Base-by-base conservation (phyloP, 2,329 filamentous ascomycete genomes). In the Sporothrix phasma region DNA sequence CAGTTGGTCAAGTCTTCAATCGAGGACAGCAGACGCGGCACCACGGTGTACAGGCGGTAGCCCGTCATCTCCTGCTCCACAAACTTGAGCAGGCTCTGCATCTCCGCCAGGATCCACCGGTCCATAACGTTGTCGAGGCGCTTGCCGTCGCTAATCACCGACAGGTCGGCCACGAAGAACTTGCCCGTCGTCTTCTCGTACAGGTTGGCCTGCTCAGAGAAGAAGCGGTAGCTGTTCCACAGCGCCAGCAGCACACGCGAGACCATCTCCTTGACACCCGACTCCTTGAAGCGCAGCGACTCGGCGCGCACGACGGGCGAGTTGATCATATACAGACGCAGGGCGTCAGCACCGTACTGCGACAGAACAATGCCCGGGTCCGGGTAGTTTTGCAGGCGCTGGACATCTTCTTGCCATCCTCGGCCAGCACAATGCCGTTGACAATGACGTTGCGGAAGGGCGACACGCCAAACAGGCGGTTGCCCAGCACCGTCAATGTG, bases 211-310 rank as follows among this genome's bases (percentile, higher is more conserved):
- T 97, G 93, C 46, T 90, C 91, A 67, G 92, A 89, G 69, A 97
- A 97, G 79, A 97, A 97, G 74, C 95, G 93, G 78, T 93, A 97
- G 72, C 89, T 94, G 78, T 97, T 97, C 93, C 93, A 97, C 29
- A 97, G 77, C 1, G 93, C 92, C 45, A 97, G 79, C 3, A 97
- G 80, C 13, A 97, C 93, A 74, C 92, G 96, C 62, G 90, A 88
- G 2, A 97, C 90, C 64, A 97, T 92, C 74, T 97, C 92, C 77
- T 96, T 96, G 15, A 97, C 93, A 34, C 93, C 93, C 0, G 85
- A 74, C 74, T 97, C 93, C 76, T 94, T 95, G 79, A 97, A 97
- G 7, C 90, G 83, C 59, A 97, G 79, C 22, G 92, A 90, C 75
- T 97, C 92, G 1, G 90, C 93, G 64, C 92, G 86, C 29, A 97